Percentiles rank a stretch among this genome's conserved stretches.
phyloP scores from a whole-genome alignment of 2,329 filamentous ascomycete genomes.

The Curvularia verruculosa region DNA sequence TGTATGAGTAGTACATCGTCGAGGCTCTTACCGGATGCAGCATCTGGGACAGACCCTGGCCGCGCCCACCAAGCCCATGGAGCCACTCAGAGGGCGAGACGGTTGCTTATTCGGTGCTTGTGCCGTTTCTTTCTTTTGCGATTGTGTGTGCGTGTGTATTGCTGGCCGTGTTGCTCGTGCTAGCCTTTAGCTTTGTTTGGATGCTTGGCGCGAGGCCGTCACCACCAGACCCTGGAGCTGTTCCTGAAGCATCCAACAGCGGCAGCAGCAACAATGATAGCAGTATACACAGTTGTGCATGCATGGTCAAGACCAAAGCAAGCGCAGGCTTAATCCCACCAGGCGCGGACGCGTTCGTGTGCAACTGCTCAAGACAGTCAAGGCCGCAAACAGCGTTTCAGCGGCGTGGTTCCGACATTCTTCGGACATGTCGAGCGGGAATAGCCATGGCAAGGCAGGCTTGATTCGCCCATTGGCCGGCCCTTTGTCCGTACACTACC shows the following conservation, averaged over 20 bases:
- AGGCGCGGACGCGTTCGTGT: not conserved
- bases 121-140: not conserved
- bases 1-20: not conserved
- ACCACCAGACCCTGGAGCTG: not conserved
- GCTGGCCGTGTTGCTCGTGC: not conserved
- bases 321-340: not conserved
- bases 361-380: not conserved
- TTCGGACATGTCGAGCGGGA: too few species aligned
- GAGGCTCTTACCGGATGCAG: not conserved
- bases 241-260: too few species aligned
- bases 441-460: not conserved
- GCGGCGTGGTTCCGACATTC: slow-evolving; percentile 6
- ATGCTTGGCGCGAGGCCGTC: not conserved
- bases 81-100: not conserved
- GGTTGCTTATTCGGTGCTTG: not conserved
- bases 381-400: not conserved
- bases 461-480: not conserved
- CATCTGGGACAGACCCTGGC: not conserved
- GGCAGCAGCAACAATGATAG: too few species aligned
- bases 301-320: not conserved
- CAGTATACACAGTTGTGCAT: too few species aligned
- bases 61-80: not conserved
- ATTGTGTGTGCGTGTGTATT: not conserved
- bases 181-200: too few species aligned
- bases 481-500: slow-evolving; percentile 5